Evolutionary conservation across 2,329 filamentous ascomycete genomes (phyloP).

Genomic region (Pleoardoris graminearum): DNA sequence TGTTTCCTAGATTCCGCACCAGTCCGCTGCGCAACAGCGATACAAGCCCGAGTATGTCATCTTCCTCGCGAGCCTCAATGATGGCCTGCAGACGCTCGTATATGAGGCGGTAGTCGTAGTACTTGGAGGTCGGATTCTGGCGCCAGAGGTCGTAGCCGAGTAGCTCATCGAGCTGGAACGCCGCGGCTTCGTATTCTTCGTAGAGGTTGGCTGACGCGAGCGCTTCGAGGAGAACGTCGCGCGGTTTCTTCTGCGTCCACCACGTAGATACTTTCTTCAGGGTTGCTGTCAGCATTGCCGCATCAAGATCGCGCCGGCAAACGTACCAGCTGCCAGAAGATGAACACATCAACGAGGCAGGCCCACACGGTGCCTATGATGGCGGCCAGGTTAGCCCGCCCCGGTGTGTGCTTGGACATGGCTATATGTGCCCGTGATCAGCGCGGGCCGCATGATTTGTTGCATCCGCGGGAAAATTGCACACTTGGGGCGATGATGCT

Average conservation of each 20-base stretch:
- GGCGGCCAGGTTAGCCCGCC: conserved; percentile 10
- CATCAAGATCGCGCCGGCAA: background rate
- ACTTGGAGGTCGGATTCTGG: conserved; percentile 75
- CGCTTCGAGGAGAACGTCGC: conserved; percentile 66
- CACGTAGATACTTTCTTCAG: conserved; percentile 68
- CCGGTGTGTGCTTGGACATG: conserved; percentile 1
- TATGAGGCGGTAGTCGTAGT: conserved; percentile 87
- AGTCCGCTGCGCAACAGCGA: conserved; percentile 77
- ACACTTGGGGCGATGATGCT: background rate
- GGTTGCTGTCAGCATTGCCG: conserved; percentile 22
- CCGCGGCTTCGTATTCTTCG: conserved; percentile 86
- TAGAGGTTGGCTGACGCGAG: conserved; percentile 70
- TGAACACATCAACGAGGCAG: conserved; percentile 43
- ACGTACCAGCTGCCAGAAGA: conserved; percentile 49
- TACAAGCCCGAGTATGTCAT: conserved; percentile 73
- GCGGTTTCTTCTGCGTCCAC: conserved; percentile 67
- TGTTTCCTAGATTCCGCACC: conserved; percentile 87
- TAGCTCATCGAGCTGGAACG: conserved; percentile 78
- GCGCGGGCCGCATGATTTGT: conserved; percentile 7
- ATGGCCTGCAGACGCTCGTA: conserved; percentile 74
- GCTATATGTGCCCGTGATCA: conserved; percentile 1
- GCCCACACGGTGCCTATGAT: conserved; percentile 35
- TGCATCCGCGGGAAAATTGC: conserved; percentile 1
- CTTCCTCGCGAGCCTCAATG: conserved; percentile 67
- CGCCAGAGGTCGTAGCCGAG: conserved; percentile 85